Evolutionary conservation across 305 asterid species (phyloP).

Genomic region (Solanum hybrid): DNA sequence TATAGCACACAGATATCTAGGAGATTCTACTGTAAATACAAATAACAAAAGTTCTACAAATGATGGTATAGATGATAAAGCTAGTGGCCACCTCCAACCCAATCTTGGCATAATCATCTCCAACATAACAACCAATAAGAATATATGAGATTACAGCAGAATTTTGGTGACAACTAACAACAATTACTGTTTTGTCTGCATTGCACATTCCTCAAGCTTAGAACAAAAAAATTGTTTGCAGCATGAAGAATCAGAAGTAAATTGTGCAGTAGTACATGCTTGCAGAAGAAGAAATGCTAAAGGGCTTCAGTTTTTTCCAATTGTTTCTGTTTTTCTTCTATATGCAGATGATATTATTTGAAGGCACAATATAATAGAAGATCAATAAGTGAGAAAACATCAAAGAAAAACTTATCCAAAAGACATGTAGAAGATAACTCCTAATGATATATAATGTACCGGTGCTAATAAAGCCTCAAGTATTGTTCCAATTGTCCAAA

Average conservation of each 20-base stretch:
- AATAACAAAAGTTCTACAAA: neutral
- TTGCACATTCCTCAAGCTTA: neutral
- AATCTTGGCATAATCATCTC: conserved; percentile 58
- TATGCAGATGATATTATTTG: neutral
- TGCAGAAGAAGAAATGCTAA: neutral
- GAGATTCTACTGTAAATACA: conserved; percentile 20
- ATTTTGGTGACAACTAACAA: neutral
- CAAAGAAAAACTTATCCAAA: neutral
- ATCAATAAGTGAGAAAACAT: neutral
- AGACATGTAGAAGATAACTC: neutral
- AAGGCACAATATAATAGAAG: no score
- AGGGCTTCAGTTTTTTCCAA: neutral
- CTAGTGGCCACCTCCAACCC: conserved; percentile 83
- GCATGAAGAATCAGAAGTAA: neutral
- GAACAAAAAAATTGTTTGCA: neutral
- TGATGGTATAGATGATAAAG: conserved; percentile 15
- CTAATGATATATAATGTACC: conserved; percentile 10
- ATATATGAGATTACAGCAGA: neutral
- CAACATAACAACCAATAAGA: neutral
- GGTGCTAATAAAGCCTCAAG: conserved; percentile 63
- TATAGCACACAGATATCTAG: conserved; percentile 8
- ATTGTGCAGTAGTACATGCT: neutral
- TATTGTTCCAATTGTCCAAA: conserved; percentile 61
- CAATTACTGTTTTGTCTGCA: neutral
- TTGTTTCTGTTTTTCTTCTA: no score